phyloP scores from a whole-genome alignment of 2,329 filamentous ascomycete genomes.

The Epicoccum nigrum region DNA sequence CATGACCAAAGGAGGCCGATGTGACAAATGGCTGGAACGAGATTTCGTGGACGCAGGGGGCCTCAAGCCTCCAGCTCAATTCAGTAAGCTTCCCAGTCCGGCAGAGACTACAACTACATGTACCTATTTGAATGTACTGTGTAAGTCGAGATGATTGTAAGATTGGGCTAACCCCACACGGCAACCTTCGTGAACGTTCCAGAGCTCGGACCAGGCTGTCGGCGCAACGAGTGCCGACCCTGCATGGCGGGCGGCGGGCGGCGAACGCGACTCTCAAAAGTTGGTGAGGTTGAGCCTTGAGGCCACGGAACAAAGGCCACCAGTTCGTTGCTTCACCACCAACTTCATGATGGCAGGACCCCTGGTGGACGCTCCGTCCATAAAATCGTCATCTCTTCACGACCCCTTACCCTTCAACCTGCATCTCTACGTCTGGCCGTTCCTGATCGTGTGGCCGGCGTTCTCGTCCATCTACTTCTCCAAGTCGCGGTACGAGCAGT shows the following conservation, averaged over 20 bases:
- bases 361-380: too few relatives aligned
- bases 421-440: slow-evolving; percentile 93
- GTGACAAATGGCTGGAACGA: too few relatives aligned
- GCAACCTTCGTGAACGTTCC: slow-evolving; percentile 15
- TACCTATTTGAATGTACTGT: too few relatives aligned
- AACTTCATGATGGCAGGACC: slow-evolving; percentile 63
- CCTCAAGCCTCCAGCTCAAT: too few relatives aligned
- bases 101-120: too few relatives aligned
- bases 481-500: slow-evolving; percentile 81
- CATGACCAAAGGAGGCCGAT: too few relatives aligned
- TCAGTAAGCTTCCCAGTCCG: too few relatives aligned
- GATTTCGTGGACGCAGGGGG: too few relatives aligned
- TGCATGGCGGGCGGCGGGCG: slow-evolving; percentile 18
- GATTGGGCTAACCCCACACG: slow-evolving; percentile 6
- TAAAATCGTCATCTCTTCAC: slow-evolving; percentile 61
- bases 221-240: slow-evolving; percentile 10
- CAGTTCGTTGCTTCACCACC: background rate
- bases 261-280: slow-evolving; percentile 25
- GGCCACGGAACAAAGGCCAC: slow-evolving; percentile 12
- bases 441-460: slow-evolving; percentile 86
- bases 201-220: background rate
- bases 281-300: too few relatives aligned
- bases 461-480: slow-evolving; percentile 89
- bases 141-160: too few relatives aligned
- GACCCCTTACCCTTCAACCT: slow-evolving; percentile 81